Conservation (phyloP, 2,329 filamentous ascomycete species). For the Amesomyces nigricolor region DNA sequence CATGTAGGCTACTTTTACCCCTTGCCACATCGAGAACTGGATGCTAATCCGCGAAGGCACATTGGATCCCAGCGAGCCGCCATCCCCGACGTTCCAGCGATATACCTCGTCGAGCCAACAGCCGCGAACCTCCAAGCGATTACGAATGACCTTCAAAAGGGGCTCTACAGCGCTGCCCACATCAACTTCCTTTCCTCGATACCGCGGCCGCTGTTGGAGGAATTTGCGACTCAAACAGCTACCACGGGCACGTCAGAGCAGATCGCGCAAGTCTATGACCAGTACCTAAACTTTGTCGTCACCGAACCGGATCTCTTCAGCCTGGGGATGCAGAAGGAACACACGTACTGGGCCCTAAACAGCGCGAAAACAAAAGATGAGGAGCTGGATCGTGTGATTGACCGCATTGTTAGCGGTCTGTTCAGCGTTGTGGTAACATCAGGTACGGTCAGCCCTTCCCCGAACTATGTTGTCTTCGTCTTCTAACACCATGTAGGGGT, state of each 20-base stretch:
- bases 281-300: constrained; percentile 96
- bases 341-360: constrained; percentile 95
- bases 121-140: constrained; percentile 74
- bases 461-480: not conserved
- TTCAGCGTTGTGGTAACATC: constrained; percentile 98
- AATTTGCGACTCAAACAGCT: constrained; percentile 86
- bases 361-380: constrained; percentile 87
- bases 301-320: constrained; percentile 94
- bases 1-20: constrained; percentile 51
- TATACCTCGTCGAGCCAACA: constrained; percentile 93
- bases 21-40: not conserved
- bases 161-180: constrained; percentile 87
- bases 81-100: constrained; percentile 92
- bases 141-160: constrained; percentile 77
- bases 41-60: constrained; percentile 48
- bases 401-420: constrained; percentile 89
- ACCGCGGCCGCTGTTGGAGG: constrained; percentile 82
- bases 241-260: constrained; percentile 78
- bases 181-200: constrained; percentile 96
- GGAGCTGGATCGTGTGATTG: constrained; percentile 78
- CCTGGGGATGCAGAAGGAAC: constrained; percentile 80
- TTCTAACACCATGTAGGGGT: constrained; percentile 50
- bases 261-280: constrained; percentile 89
- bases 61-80: constrained; percentile 76
- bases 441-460: constrained; percentile 49